Percentiles rank a stretch among this genome's conserved stretches.
Conservation (phyloP, 1,284 basidiomycete genomes). For the Pascua sp. region DNA sequence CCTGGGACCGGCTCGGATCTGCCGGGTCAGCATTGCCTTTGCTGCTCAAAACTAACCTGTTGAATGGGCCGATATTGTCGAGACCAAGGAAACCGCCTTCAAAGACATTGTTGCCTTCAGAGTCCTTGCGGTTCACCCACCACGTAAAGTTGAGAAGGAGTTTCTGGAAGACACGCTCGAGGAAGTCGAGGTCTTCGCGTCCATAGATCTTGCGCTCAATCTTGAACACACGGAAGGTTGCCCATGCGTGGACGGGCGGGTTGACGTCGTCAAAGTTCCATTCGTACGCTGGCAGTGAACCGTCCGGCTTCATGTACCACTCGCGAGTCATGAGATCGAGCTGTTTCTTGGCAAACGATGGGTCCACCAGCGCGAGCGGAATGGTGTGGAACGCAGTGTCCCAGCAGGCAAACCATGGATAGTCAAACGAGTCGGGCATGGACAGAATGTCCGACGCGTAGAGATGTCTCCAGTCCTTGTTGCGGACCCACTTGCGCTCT, state of each 20-base stretch:
- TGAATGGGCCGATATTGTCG: slow-evolving; percentile 97
- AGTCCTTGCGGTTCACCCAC: slow-evolving; percentile 98
- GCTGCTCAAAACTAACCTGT: slow-evolving; percentile 54
- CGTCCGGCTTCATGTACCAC: slow-evolving; percentile 98
- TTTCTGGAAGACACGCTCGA: slow-evolving; percentile 98
- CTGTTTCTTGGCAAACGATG: slow-evolving; percentile 94
- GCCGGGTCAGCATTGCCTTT: not conserved
- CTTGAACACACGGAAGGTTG: slow-evolving; percentile 95
- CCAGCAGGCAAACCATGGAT: slow-evolving; percentile 91
- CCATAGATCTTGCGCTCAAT: slow-evolving; percentile 94
- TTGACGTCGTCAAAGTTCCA: slow-evolving; percentile 99
- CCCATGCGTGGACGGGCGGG: slow-evolving; percentile 96
- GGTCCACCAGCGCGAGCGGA: slow-evolving; percentile 91
- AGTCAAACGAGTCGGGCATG: slow-evolving; percentile 99
- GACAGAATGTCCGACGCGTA: slow-evolving; percentile 93
- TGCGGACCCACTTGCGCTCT: slow-evolving; percentile 79
- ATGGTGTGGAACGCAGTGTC: slow-evolving; percentile 98
- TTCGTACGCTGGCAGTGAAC: slow-evolving; percentile 95
- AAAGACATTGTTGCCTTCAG: slow-evolving; percentile 91
- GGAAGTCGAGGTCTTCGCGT: slow-evolving; percentile 82
- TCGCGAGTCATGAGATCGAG: slow-evolving; percentile 92
- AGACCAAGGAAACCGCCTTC: slow-evolving; percentile 97
- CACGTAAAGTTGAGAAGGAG: slow-evolving; percentile 90
- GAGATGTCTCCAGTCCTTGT: slow-evolving; percentile 91
- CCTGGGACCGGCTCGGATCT: slow-evolving; percentile 88